A percentile compares a stretch with the other conserved stretches of the same genome.
Evolutionary conservation across 2,329 filamentous ascomycete genomes (phyloP).

Genomic region (Ophiostoma piceae): DNA sequence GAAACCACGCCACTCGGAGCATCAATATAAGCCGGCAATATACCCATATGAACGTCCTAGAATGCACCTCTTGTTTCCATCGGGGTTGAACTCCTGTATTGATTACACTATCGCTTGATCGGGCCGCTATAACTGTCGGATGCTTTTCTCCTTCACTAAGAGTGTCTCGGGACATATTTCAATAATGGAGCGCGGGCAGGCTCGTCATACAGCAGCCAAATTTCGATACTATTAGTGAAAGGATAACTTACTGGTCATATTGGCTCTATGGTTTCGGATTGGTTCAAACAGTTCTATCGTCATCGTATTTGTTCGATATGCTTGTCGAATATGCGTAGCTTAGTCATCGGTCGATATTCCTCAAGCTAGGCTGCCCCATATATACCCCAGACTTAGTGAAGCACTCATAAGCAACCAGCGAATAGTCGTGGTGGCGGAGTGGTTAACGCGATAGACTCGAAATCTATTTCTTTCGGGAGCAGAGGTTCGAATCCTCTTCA

Average conservation of each 20-base stretch:
- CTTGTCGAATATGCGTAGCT: too few species aligned
- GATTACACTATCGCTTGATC: not conserved
- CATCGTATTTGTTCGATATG: too few species aligned
- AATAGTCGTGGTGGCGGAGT: conserved; percentile 13
- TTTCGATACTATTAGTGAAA: too few species aligned
- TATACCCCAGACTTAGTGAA: not conserved
- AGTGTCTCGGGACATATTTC: not conserved
- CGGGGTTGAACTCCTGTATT: not conserved
- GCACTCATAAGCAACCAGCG: not conserved
- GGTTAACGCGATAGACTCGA: conserved; percentile 15
- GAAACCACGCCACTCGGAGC: not conserved
- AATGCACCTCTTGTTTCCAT: not conserved
- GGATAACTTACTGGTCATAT: too few species aligned
- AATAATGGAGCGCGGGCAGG: not conserved
- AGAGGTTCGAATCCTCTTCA: conserved; percentile 14
- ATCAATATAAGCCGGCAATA: not conserved
- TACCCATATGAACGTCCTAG: not conserved
- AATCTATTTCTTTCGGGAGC: conserved; percentile 16
- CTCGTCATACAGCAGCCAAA: too few species aligned
- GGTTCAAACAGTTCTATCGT: too few species aligned
- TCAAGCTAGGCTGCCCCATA: not conserved
- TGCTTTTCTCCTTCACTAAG: not conserved
- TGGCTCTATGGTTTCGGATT: too few species aligned
- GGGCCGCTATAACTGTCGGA: not conserved
- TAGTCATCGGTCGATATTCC: too few species aligned